These are phyloP conservation scores for Talaromyces funiculosus DNA, from an alignment of 2,329 filamentous ascomycete genomes.

Conservation along the genomic window DNA sequence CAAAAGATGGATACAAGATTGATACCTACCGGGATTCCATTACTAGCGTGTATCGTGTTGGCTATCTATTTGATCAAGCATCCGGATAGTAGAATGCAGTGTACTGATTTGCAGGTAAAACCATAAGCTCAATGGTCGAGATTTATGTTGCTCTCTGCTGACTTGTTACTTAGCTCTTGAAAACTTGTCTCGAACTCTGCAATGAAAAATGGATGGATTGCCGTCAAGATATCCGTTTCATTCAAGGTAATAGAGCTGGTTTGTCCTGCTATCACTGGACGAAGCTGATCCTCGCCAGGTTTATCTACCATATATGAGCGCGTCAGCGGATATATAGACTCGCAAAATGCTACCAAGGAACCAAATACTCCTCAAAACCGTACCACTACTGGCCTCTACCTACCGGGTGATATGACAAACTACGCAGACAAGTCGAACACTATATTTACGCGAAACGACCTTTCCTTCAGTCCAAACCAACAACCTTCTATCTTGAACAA, in stretches of 20 bases:
- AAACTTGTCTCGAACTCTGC: constrained; percentile 6
- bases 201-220: constrained; percentile 11
- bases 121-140: not conserved
- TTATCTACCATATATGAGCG: constrained; percentile 3
- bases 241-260: constrained; percentile 2
- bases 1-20: constrained; percentile 2
- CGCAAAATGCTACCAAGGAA: not conserved
- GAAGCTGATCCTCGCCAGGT: not conserved
- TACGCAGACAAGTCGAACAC: not conserved
- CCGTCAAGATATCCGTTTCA: constrained; percentile 5
- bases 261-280: not conserved
- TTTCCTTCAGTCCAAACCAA: not conserved
- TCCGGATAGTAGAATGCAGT: constrained; percentile 10
- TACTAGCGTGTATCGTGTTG: constrained; percentile 9
- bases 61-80: constrained; percentile 9
- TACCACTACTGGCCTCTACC: not conserved
- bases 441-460: not conserved
- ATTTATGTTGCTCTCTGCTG: not conserved
- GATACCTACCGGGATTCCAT: constrained; percentile 6
- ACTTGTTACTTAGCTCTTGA: not conserved
- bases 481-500: not conserved
- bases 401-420: not conserved
- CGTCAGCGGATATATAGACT: constrained; percentile 2
- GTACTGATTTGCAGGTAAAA: not conserved
- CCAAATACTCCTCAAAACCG: not conserved